Base-by-base conservation (phyloP, 2,329 filamentous ascomycete genomes). In the Hypoxylon sp. region DNA sequence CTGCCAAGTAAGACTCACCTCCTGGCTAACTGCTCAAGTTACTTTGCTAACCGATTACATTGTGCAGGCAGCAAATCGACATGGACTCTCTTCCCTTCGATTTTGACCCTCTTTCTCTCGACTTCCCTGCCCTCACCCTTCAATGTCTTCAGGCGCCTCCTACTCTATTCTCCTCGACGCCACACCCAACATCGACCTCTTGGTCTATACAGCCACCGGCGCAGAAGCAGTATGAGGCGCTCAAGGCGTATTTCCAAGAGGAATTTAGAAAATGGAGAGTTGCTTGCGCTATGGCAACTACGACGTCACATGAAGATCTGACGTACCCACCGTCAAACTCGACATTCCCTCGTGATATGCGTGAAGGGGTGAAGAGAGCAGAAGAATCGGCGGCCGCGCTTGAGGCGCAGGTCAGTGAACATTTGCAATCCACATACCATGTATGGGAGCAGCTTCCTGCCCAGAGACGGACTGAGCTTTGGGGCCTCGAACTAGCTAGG, bases 61-160 rank as follows among this genome's bases (percentile, higher is more conserved):
- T 63, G 11, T 14, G 60, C 67, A 89, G 87, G 73, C 83, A 85
- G 73, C 83, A 87, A 50, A 81, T 89, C 52, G 84, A 89, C 66
- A 82, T 84, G 70, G 81, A 82, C 56, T 86, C 86, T 7, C 82
- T 83, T 72, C 88, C 89, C 2, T 90, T 91, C 73, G 92, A 95
- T 71, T 97, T 97, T 80, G 93, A 98, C 72, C 91, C 95, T 34
- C 88, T 94, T 67, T 86, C 91, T 4, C 89, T 97, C 77, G 93
- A 93, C 65, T 98, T 97, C 75, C 93, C 94, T 5, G 90, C 92
- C 5, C 86, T 98, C 43, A 93, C 91, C 36, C 87, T 98, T 10
- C 92, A 91, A 69, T 91, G 95, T 71, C 88, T 98, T 0, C 89
- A 91, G 36, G 86, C 92, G 9, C 93, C 94, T 2, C 90, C 93